Percentiles rank a stretch among this genome's conserved stretches.
Conservation (phyloP, 2,329 filamentous ascomycete species). For the Aspergillus floridensis region DNA sequence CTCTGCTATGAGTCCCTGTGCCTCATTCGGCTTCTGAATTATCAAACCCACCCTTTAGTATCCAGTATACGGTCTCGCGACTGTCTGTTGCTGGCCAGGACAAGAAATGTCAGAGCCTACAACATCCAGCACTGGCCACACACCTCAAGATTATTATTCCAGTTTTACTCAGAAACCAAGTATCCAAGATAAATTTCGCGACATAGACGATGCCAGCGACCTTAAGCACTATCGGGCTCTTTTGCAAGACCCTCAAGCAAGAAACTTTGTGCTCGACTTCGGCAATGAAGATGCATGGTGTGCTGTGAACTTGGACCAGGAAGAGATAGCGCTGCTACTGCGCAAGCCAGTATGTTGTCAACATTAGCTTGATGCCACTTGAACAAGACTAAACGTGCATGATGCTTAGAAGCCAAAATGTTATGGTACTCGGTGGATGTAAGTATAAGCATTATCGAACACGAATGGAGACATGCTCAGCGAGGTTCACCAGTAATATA, state of each 20-base stretch:
- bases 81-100: neutral
- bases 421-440: conserved; percentile 69
- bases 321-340: conserved; percentile 36
- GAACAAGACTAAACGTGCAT: neutral
- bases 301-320: conserved; percentile 35
- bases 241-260: conserved; percentile 30
- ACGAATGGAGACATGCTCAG: neutral
- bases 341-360: conserved; percentile 30
- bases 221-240: conserved; percentile 31
- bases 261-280: conserved; percentile 46
- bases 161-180: conserved; percentile 21
- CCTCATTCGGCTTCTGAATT: neutral
- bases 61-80: neutral
- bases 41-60: neutral
- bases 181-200: conserved; percentile 29
- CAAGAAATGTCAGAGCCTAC: conserved; percentile 15
- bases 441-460: conserved; percentile 26
- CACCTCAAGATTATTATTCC: conserved; percentile 34
- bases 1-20: neutral
- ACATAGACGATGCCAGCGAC: conserved; percentile 38
- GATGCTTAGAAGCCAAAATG: conserved; percentile 45
- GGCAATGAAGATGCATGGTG: conserved; percentile 43
- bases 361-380: neutral
- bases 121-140: conserved; percentile 13
- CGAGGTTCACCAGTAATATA: conserved; percentile 55